Evolutionary conservation across 768 basidiomycete species (phyloP), one percentile per base, ranked within the genome.

Genomic region (Roridomyces roridus): DNA sequence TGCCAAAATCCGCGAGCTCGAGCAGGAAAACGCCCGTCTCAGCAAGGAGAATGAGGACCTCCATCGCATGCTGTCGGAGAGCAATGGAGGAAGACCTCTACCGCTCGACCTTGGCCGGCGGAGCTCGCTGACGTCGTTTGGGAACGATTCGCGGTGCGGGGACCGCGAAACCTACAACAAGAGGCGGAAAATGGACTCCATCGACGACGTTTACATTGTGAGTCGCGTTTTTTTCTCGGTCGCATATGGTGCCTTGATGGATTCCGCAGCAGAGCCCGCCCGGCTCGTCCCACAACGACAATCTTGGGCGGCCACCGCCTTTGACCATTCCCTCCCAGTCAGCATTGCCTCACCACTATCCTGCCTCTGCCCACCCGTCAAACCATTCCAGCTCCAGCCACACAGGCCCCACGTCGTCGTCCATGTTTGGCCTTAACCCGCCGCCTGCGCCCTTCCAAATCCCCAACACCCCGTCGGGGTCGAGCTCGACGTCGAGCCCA

Each of bases 1-100:
- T 9, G 72, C 85, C 63, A 88, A 89, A 66, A 89, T 94, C 64
- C 85, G 88, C 25, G 92, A 92, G 68, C 84, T 94, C 49, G 89
- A 93, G 69, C 85, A 91, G 66, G 92, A 94, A 68, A 92, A 91
- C 65, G 73, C 79, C 48, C 77, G 86, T 10, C 77, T 93, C 6
- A 80, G 81, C 53, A 85, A 85, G 61, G 89, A 92, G 71, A 87
- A 88, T 66, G 88, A 90, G 15, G 86, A 89, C 28, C 77, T 91
- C 35, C 81, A 89, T n/a, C 82, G 86, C 44, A 76, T 89, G 60
- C 78, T 91, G 25, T 73, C 78, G 37, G 85, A 86, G 24, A 66
- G 31, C 31, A 34, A 77, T 0, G 69, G 71, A 21, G 71, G 72
- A 5, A 61, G 74, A 31, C 67, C 60, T 24, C 64, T 80, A 21